Base-by-base conservation (phyloP, 2,329 filamentous ascomycete species). In the Thielaviopsis musarum region DNA sequence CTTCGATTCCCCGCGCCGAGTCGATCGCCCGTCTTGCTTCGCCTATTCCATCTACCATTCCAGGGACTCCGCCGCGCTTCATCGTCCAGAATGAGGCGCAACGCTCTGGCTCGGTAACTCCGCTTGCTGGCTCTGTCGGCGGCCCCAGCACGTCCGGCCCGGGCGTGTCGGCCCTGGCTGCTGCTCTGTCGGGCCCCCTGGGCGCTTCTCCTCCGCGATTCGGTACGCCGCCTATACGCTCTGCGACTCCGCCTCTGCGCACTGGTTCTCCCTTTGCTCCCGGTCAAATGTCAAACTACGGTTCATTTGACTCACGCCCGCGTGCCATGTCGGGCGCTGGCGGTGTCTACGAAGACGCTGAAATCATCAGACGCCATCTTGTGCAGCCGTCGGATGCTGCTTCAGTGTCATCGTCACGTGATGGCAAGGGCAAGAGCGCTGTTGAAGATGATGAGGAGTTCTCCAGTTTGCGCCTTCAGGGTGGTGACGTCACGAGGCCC, bases 401-500 rank as follows among this genome's bases (percentile, higher is more conserved):
- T 12, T 75, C 75, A 2, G 76, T 80, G 52, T 75, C 77, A 34
- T 72, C 73, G 0, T 73, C 71, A 1, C 65, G 69, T 63, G 68
- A 72, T 51, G 75, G 77, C 66, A 82, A 82, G 65, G 80, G 79
- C 24, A 82, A 82, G 67, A 77, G 79, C 63, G 68, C 72, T 1
- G 75, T 70, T 24, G 71, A 74, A 22, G 78, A 82, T 62, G 82
- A 85, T 5, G 87, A 93, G 61, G 88, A 95, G 67, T 98, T 98
- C 69, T 96, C 91, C 30, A 97, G 93, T 71, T 72, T 98, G 69
- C 84, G 85, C 68, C 75, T 98, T 54, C 94, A 97, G 69, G 93
- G 93, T 62, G 93, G 93, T 64, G 93, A 98, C 69, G 86, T 96
- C 60, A 96, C 91, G 24, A 79, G 93, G 62, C 88, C 91, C 59